Conservation (phyloP, 108 stramenopile species). For the Cylindrotheca closterium region DNA sequence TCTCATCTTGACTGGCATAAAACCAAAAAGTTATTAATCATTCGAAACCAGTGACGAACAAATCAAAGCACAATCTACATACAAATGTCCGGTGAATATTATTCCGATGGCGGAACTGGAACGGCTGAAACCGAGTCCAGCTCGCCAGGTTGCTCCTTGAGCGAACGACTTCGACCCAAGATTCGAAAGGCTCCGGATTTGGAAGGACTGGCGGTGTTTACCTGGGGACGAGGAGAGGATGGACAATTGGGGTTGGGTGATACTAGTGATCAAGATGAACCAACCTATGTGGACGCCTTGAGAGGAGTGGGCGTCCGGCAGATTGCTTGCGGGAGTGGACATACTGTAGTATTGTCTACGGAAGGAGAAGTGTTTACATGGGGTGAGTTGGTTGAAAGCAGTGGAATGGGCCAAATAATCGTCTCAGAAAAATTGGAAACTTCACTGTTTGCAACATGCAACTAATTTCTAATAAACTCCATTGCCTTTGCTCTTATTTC, state of each 20-base stretch:
- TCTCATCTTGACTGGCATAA: too few relatives aligned
- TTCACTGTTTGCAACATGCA: background rate
- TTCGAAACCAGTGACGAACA: too few relatives aligned
- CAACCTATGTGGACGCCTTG: conserved; percentile 88
- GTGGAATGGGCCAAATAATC: background rate
- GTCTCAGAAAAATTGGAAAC: background rate
- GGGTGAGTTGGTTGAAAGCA: conserved; percentile 32
- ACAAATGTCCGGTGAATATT: background rate
- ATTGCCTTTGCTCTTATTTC: background rate
- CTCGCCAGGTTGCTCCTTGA: conserved; percentile 28
- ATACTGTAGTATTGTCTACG: conserved; percentile 89
- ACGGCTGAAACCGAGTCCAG: conserved; percentile 35
- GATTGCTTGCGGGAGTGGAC: conserved; percentile 93
- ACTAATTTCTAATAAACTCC: background rate
- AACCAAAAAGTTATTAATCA: too few relatives aligned
- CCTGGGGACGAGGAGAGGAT: conserved; percentile 92
- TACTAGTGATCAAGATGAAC: conserved; percentile 82
- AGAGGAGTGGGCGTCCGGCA: conserved; percentile 88
- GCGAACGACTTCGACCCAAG: conserved; percentile 26
- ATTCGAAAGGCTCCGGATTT: conserved; percentile 3
- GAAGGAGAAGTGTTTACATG: conserved; percentile 96
- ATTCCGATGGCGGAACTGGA: conserved; percentile 18
- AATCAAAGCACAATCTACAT: too few relatives aligned
- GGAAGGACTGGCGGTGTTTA: conserved; percentile 75
- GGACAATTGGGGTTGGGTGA: conserved; percentile 84